phyloP scores from a whole-genome alignment of 164 flowering plant genomes.

The Litsea cubeba region DNA sequence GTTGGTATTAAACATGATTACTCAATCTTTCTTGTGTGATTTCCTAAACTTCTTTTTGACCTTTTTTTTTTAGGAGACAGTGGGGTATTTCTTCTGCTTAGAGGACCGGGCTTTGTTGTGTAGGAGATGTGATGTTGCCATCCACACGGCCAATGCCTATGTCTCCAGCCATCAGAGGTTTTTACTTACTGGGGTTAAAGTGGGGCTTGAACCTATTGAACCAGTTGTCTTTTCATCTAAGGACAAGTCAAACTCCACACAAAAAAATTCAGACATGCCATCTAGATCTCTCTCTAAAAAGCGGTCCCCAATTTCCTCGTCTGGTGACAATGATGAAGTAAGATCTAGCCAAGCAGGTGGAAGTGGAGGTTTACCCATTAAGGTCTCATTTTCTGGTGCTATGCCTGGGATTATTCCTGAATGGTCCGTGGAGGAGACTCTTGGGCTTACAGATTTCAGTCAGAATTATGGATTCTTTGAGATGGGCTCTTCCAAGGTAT shows the following conservation, averaged over 20 bases:
- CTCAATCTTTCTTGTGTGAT: not conserved
- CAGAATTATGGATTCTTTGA: slow-evolving; percentile 48
- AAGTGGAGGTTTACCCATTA: slow-evolving; percentile 21
- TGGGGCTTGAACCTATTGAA: slow-evolving; percentile 62
- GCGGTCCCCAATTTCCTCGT: slow-evolving; percentile 20
- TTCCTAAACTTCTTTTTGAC: not conserved
- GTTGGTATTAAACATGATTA: not conserved
- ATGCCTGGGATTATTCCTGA: slow-evolving; percentile 39
- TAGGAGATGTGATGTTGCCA: slow-evolving; percentile 79
- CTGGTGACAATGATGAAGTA: slow-evolving; percentile 23
- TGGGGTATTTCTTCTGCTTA: slow-evolving; percentile 86
- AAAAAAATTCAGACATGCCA: not conserved
- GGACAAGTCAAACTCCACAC: slow-evolving; percentile 3
- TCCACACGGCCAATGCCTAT: slow-evolving; percentile 65
- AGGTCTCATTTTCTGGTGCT: slow-evolving; percentile 36
- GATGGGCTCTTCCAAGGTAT: slow-evolving; percentile 74
- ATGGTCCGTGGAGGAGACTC: slow-evolving; percentile 79
- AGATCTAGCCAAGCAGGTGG: slow-evolving; percentile 27
- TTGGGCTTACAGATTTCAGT: slow-evolving; percentile 47
- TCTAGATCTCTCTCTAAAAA: slow-evolving; percentile 4
- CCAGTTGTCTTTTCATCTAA: slow-evolving; percentile 34
- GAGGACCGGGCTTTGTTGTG: slow-evolving; percentile 94
- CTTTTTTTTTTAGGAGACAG: slow-evolving; percentile 45
- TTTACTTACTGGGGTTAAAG: slow-evolving; percentile 89
- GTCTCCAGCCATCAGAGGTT: slow-evolving; percentile 81